These are phyloP conservation scores for Eleusine indica DNA, from an alignment of 176 grass and related monocot genomes.

Conservation along the genomic window DNA sequence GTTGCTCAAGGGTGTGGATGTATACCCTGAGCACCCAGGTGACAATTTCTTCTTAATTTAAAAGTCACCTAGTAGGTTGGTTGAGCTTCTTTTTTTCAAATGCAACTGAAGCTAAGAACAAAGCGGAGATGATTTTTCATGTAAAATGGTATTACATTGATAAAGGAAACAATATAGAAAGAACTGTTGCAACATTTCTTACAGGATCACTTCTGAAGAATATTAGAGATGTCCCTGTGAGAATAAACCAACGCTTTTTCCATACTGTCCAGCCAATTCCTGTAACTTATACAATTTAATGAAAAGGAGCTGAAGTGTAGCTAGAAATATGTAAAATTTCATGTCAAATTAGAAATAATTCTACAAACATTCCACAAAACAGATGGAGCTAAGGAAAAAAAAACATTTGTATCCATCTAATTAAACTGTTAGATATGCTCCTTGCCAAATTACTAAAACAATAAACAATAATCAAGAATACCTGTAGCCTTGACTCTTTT, in stretches of 20 bases:
- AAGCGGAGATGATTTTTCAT: constrained; percentile 5
- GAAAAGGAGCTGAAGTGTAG: no score
- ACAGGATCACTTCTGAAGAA: constrained; percentile 94
- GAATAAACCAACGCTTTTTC: constrained; percentile 99
- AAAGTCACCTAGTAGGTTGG: no score
- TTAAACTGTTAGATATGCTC: no score
- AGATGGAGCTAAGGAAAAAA: not conserved
- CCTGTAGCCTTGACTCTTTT: no score
- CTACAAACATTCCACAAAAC: not conserved
- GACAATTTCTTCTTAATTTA: no score
- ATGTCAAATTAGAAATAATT: constrained; percentile 1
- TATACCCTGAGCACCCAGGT: no score
- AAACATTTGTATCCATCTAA: no score
- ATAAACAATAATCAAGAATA: no score
- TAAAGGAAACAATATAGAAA: not conserved
- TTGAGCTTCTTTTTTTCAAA: not conserved
- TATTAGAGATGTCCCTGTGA: constrained; percentile 85
- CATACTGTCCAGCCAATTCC: constrained; percentile 97
- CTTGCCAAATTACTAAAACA: no score
- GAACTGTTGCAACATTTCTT: constrained; percentile 48
- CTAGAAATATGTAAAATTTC: constrained; percentile 6
- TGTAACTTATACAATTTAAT: constrained; percentile 46
- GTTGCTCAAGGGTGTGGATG: no score
- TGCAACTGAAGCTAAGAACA: constrained; percentile 26
- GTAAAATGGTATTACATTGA: not conserved